Conservation (phyloP, 2,329 filamentous ascomycete species). For the Claviceps quebecensis region DNA sequence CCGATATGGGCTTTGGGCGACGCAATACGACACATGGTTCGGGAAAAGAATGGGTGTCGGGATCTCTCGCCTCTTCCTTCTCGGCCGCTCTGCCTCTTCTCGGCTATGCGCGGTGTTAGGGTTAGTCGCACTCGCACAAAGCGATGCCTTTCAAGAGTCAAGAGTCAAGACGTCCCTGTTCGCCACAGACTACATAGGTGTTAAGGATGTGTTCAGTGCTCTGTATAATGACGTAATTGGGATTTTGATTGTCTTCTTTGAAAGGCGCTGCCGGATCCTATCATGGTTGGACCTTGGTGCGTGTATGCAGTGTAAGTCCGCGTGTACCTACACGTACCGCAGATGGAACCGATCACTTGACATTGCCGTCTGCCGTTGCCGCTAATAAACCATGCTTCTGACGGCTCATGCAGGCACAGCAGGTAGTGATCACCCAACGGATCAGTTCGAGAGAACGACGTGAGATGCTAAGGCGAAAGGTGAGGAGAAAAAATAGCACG, state of each 20-base stretch:
- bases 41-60: too few relatives aligned
- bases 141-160: background rate
- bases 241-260: background rate
- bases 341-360: background rate
- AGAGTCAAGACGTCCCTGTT: background rate
- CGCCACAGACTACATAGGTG: background rate
- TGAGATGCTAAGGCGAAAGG: too few relatives aligned
- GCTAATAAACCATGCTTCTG: background rate
- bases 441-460: background rate
- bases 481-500: too few relatives aligned
- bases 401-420: constrained; percentile 3
- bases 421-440: background rate
- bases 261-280: too few relatives aligned
- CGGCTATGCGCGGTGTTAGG: too few relatives aligned
- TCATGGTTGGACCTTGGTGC: too few relatives aligned
- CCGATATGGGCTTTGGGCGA: background rate
- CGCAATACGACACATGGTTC: background rate
- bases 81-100: too few relatives aligned
- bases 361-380: background rate
- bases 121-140: constrained; percentile 1
- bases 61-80: too few relatives aligned
- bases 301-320: background rate
- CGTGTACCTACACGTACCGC: too few relatives aligned
- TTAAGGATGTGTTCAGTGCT: background rate
- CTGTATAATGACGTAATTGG: background rate